Evolutionary conservation across 257 asterid genomes (phyloP).

Genomic region (Solanum lycopersicoides): DNA sequence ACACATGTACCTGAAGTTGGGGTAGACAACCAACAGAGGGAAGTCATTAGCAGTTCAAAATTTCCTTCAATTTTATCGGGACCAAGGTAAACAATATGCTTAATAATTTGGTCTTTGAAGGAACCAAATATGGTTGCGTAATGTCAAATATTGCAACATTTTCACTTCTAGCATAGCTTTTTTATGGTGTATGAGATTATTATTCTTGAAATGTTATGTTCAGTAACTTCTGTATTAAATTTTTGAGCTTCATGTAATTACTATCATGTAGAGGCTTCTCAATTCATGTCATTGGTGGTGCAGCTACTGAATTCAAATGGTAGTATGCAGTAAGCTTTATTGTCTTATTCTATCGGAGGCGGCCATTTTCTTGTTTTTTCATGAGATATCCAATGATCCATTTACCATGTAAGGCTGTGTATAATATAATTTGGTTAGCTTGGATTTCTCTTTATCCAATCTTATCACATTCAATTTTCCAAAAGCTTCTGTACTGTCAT

Average conservation of each 20-base stretch:
- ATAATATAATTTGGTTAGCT: too few relatives aligned
- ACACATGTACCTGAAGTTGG: too few relatives aligned
- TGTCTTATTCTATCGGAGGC: not conserved
- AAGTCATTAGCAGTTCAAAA: too few relatives aligned
- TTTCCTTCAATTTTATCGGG: not conserved
- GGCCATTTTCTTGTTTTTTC: too few relatives aligned
- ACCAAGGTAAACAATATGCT: not conserved
- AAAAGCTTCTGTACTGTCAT: too few relatives aligned
- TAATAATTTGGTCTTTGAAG: not conserved
- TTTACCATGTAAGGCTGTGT: too few relatives aligned
- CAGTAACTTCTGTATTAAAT: not conserved
- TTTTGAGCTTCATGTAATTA: not conserved
- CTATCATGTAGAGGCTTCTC: not conserved
- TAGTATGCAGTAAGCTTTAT: not conserved
- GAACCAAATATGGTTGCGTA: not conserved
- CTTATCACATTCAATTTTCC: too few relatives aligned
- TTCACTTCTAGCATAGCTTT: not conserved
- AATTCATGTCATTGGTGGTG: not conserved
- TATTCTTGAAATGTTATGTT: not conserved
- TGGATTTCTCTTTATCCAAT: too few relatives aligned
- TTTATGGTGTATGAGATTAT: not conserved
- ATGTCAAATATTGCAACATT: not conserved
- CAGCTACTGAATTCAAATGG: not conserved
- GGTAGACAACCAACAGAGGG: too few relatives aligned
- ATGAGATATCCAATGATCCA: too few relatives aligned